Conservation (phyloP, 768 basidiomycete species). For the Rhizopogon sp. region DNA sequence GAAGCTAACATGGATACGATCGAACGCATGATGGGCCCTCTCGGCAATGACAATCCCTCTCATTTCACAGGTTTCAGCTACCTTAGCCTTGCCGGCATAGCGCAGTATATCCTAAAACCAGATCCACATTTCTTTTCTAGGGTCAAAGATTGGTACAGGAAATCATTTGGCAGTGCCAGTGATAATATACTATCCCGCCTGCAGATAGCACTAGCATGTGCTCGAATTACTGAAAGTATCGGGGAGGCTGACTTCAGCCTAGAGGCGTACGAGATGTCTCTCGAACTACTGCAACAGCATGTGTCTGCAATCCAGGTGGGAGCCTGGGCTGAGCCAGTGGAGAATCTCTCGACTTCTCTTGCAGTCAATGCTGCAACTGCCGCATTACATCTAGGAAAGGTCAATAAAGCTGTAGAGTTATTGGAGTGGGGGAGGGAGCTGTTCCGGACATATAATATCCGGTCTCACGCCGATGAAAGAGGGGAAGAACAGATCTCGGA, state of each 20-base stretch:
- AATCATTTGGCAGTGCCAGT: not conserved
- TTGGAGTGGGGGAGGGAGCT: slow-evolving; percentile 1
- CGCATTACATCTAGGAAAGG: not conserved
- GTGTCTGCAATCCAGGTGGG: not conserved
- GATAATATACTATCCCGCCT: not conserved
- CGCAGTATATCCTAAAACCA: not conserved
- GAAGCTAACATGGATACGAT: no score
- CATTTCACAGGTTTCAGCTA: not conserved
- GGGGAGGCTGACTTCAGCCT: not conserved
- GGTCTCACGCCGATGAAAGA: not conserved
- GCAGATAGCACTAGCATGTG: not conserved
- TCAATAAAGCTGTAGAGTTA: not conserved
- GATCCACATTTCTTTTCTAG: not conserved
- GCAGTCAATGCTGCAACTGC: not conserved
- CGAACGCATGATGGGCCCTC: no score
- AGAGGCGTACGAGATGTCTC: not conserved
- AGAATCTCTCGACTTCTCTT: not conserved
- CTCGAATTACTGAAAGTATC: not conserved
- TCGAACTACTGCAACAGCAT: not conserved
- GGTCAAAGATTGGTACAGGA: not conserved
- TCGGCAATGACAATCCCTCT: no score
- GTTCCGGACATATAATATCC: not conserved
- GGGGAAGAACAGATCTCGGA: not conserved
- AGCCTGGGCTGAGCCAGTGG: not conserved
- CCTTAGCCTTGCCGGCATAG: not conserved